Percentiles rank a stretch among this genome's conserved stretches.
These are phyloP conservation scores for Stagonosporopsis tanaceti DNA, from an alignment of 2,329 filamentous ascomycete genomes.

Conservation along the genomic window DNA sequence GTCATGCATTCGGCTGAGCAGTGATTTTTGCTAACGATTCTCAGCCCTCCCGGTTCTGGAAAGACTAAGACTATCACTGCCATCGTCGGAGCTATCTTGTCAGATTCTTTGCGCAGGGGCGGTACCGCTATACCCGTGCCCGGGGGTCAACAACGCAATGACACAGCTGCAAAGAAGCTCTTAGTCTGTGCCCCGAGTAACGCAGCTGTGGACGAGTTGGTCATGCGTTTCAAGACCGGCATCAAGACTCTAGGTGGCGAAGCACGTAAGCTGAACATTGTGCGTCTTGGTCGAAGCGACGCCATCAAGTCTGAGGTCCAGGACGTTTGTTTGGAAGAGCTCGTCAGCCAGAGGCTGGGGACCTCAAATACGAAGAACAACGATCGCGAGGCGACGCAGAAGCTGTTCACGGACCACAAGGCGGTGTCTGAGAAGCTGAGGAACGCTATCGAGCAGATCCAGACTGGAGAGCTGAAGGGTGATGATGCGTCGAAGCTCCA, in stretches of 20 bases:
- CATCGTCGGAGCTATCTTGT: constrained; percentile 88
- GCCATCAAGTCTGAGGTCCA: constrained; percentile 88
- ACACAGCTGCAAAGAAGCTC: constrained; percentile 76
- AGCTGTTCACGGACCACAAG: constrained; percentile 76
- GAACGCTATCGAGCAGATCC: constrained; percentile 73
- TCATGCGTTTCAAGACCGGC: constrained; percentile 88
- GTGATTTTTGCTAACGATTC: constrained; percentile 29
- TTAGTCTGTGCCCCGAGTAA: constrained; percentile 98
- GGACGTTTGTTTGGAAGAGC: constrained; percentile 91
- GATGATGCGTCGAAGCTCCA: constrained; percentile 72
- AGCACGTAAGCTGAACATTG: constrained; percentile 79
- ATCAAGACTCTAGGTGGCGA: constrained; percentile 79
- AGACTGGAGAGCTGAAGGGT: constrained; percentile 66
- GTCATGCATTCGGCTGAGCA: constrained; percentile 4
- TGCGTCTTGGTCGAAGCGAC: constrained; percentile 89
- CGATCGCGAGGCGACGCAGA: constrained; percentile 61
- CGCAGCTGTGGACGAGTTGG: constrained; percentile 94
- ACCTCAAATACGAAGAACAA: constrained; percentile 47
- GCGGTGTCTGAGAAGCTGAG: constrained; percentile 70
- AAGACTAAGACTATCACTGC: constrained; percentile 99
- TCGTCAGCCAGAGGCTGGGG: constrained; percentile 77
- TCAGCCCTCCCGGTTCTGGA: constrained; percentile 87
- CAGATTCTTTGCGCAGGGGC: constrained; percentile 61
- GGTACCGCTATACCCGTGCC: constrained; percentile 57
- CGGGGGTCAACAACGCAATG: constrained; percentile 38